A percentile compares a stretch with the other conserved stretches of the same genome.
Evolutionary conservation across 2,329 filamentous ascomycete species (phyloP).

Genomic region (Cephalotrichum gorgonifer): DNA sequence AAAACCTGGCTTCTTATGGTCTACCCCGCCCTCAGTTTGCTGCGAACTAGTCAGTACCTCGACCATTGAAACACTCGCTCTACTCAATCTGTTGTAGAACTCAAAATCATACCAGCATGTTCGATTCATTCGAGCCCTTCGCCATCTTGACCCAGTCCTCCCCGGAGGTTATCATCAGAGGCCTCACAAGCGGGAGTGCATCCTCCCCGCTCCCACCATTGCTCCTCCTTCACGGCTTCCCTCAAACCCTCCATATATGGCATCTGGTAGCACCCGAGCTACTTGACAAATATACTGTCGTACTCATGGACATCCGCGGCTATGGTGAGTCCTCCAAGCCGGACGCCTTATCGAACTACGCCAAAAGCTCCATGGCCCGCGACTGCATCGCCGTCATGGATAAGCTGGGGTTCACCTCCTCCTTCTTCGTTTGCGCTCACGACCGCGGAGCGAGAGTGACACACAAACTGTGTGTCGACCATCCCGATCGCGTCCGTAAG

Average conservation of each 20-base stretch:
- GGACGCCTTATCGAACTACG: slow-evolving; percentile 21
- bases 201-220: slow-evolving; percentile 25
- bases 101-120: too few relatives aligned
- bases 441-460: slow-evolving; percentile 46
- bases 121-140: slow-evolving; percentile 26
- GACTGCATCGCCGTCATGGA: slow-evolving; percentile 37
- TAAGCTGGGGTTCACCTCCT: slow-evolving; percentile 20
- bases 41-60: too few relatives aligned
- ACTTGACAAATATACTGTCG: slow-evolving; percentile 25
- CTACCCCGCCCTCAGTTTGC: too few relatives aligned
- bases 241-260: slow-evolving; percentile 42
- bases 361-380: slow-evolving; percentile 36
- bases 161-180: slow-evolving; percentile 30
- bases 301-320: slow-evolving; percentile 38
- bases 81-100: too few relatives aligned
- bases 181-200: slow-evolving; percentile 22
- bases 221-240: slow-evolving; percentile 41
- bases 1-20: too few relatives aligned
- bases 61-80: too few relatives aligned
- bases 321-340: slow-evolving; percentile 41
- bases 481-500: slow-evolving; percentile 26
- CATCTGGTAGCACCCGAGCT: slow-evolving; percentile 31
- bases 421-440: slow-evolving; percentile 41
- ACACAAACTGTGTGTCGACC: slow-evolving; percentile 41
- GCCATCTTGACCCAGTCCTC: slow-evolving; percentile 23